A percentile compares a stretch with the other conserved stretches of the same genome.
These are phyloP conservation scores for Mikania micrantha DNA, from an alignment of 129 eudicot genomes.

Conservation along the genomic window DNA sequence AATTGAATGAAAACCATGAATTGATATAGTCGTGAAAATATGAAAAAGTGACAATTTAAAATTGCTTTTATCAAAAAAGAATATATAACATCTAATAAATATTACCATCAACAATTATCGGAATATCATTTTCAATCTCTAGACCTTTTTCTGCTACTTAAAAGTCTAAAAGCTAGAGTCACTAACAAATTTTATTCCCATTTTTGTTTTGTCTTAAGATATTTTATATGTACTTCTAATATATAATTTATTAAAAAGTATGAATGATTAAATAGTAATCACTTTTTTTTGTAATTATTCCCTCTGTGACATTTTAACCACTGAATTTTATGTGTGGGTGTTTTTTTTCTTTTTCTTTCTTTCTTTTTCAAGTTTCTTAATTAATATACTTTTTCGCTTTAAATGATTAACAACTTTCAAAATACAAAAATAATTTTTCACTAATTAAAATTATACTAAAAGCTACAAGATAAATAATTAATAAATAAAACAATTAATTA, in stretches of 20 bases:
- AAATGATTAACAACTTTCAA: too few relatives aligned
- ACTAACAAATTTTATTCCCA: neutral
- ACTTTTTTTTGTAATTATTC: neutral
- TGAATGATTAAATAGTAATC: neutral
- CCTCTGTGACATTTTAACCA: neutral
- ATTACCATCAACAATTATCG: neutral
- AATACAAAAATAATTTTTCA: neutral
- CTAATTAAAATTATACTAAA: neutral
- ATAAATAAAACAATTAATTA: too few relatives aligned
- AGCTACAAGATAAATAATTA: neutral
- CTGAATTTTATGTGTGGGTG: neutral
- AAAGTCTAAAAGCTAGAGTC: slow-evolving; percentile 13
- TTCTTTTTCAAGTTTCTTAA: neutral
- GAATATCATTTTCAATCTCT: neutral
- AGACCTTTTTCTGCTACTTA: neutral
- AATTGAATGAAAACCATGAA: too few relatives aligned
- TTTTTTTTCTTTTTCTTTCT: neutral
- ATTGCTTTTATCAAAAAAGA: too few relatives aligned
- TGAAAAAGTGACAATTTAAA: too few relatives aligned
- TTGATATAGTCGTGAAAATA: too few relatives aligned
- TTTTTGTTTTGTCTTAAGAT: slow-evolving; percentile 1
- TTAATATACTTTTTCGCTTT: too few relatives aligned
- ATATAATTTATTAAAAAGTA: neutral
- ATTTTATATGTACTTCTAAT: neutral
- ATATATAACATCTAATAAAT: too few relatives aligned